Evolutionary conservation across 2,329 filamentous ascomycete genomes (phyloP).

Genomic region (Cordyceps tenuipes): DNA sequence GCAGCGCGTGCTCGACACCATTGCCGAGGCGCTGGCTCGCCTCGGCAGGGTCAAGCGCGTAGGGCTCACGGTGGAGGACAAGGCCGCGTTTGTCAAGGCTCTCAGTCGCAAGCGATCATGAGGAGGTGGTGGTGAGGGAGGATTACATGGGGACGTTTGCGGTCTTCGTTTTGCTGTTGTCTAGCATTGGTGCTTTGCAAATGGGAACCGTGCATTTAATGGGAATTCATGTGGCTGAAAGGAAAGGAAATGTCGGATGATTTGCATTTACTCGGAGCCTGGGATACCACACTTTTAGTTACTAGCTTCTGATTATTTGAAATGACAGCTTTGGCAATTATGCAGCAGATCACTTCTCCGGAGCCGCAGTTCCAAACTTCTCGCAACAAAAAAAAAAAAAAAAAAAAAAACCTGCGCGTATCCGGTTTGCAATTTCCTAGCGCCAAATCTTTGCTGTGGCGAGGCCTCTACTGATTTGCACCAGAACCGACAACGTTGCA

Average conservation of each 20-base stretch:
- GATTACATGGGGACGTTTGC: not conserved
- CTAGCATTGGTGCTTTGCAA: constrained; percentile 4
- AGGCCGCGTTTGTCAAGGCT: constrained; percentile 69
- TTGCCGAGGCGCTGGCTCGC: constrained; percentile 80
- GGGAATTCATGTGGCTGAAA: not conserved
- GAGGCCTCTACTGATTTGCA: no score
- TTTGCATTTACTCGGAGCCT: constrained; percentile 12
- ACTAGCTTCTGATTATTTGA: not conserved
- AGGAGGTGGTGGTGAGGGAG: constrained; percentile 15
- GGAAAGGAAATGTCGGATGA: not conserved
- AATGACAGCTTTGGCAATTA: not conserved
- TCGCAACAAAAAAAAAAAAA: no score
- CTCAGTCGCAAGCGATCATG: constrained; percentile 40
- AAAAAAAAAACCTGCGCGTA: no score
- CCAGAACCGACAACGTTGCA: no score
- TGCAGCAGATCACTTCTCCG: not conserved
- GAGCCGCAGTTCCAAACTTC: no score
- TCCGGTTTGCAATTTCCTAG: no score
- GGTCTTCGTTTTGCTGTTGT: not conserved
- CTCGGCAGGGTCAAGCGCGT: constrained; percentile 84
- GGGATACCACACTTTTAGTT: constrained; percentile 9
- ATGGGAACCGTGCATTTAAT: constrained; percentile 3
- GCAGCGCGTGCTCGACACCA: constrained; percentile 62
- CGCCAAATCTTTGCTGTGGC: no score
- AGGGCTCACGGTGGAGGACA: constrained; percentile 73